phyloP scores from a whole-genome alignment of 2,329 filamentous ascomycete genomes.

The Trichoderma endophyticum region DNA sequence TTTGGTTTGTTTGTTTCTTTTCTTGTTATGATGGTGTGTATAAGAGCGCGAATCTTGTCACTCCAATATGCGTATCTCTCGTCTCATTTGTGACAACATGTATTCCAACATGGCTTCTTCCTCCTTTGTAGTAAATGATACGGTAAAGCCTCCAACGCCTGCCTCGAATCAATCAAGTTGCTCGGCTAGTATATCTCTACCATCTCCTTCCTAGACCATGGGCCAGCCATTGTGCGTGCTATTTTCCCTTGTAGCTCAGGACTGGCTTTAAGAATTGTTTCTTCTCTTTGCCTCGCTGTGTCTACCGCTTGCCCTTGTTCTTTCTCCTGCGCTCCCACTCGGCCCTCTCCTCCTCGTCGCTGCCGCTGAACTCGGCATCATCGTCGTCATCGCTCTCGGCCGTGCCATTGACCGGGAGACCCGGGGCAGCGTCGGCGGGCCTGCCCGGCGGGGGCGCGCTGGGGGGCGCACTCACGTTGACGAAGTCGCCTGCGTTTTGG shows the following conservation, averaged over 20 bases:
- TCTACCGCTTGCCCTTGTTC: conserved; percentile 27
- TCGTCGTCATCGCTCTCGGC: conserved; percentile 43
- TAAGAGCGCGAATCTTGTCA: not conserved
- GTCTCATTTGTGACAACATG: not conserved
- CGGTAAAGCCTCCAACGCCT: conserved; percentile 13
- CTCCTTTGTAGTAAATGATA: not conserved
- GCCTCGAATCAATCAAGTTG: not conserved
- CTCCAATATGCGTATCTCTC: not conserved
- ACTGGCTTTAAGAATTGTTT: not conserved
- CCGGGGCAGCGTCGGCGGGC: conserved; percentile 8
- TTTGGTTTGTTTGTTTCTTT: not conserved
- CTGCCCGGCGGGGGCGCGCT: conserved; percentile 23
- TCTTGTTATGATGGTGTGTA: not conserved
- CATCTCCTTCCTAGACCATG: not conserved
- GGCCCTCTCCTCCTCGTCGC: conserved; percentile 61
- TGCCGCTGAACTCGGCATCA: conserved; percentile 61
- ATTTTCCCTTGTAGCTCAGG: not conserved
- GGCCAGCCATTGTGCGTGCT: not conserved
- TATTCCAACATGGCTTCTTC: conserved; percentile 8
- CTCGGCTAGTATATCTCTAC: not conserved
- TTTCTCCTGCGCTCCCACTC: conserved; percentile 56
- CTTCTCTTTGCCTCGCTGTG: not conserved
- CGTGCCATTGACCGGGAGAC: too few species aligned
- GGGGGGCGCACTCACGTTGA: conserved; percentile 34
- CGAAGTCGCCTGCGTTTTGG: conserved; percentile 58